Evolutionary conservation across 306 rosid genomes (phyloP).

Genomic region (Comarum palustre): DNA sequence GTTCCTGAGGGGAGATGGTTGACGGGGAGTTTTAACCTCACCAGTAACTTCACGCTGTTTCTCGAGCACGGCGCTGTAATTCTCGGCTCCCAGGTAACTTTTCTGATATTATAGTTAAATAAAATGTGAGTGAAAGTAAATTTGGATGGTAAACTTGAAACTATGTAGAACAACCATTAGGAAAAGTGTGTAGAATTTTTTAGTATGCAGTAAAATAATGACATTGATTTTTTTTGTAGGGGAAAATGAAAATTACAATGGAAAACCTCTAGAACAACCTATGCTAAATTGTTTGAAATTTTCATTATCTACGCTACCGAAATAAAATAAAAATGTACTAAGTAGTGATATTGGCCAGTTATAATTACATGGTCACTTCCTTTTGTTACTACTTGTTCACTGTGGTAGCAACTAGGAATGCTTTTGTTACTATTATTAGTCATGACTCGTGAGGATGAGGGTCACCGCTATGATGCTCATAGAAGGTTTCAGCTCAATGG

Average conservation of each 20-base stretch:
- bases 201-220: neutral
- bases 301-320: neutral
- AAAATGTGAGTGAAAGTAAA: neutral
- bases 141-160: neutral
- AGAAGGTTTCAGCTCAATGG: neutral
- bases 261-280: no score
- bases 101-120: no score
- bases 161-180: neutral
- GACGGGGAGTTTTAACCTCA: constrained; percentile 86
- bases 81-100: constrained; percentile 74
- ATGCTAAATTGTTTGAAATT: no score
- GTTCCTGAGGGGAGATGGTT: constrained; percentile 71
- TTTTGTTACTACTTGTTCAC: neutral
- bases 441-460: neutral
- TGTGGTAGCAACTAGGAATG: neutral
- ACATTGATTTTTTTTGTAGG: neutral
- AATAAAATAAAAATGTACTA: no score
- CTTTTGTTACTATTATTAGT: constrained; percentile 6
- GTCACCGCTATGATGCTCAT: constrained; percentile 9
- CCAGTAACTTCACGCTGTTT: constrained; percentile 86
- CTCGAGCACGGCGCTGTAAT: constrained; percentile 62
- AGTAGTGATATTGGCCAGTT: neutral
- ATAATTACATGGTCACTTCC: neutral
- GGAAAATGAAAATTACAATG: no score
- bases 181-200: neutral